Evolutionary conservation across 306 rosid genomes (phyloP), one percentile per base, ranked within the genome.

Genomic region (Gleditsia sinensis): DNA sequence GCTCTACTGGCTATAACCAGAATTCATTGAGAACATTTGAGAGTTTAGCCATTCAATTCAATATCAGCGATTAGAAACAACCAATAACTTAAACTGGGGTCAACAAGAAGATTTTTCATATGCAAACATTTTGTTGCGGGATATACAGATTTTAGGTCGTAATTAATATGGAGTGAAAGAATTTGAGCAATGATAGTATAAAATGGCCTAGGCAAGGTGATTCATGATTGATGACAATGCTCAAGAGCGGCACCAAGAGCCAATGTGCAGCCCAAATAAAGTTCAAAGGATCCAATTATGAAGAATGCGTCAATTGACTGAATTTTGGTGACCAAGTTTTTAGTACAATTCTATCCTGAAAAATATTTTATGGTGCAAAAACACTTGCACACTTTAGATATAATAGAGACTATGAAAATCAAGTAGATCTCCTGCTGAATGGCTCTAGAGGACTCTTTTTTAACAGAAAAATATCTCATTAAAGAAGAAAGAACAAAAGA

Each of bases 261-360:
- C 6, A 17, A 56, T n/a, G n/a, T 40, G 56, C 67, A 58, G 58
- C 34, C 34, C 48, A 9, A 2, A 24, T 5, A 24, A 27, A 14
- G 0, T 20, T 11, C 36, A 20, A 9, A 56, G 67, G 16, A 73
- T 60, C 20, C 30, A 60, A 40, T 64, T 71, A 14, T 42, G 2
- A 13, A 13, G 4, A 14, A 11, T 10, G 32, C 13, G 53, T 14
- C 40, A n/a, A 36, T 4, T 7, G 42, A 36, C 13, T 34, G 63
- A 36, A 74, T 25, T 25, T 37, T 53, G 10, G 17, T 62, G 71
- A 69, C 66, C 65, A 77, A 45, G 14, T 48, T 17, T 32, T 58
- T 6, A 16, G 17, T 58, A 34, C 21, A 57, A 68, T 33, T 21
- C 30, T 3, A 21, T 43, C 46, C 11, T 0, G 14, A 3, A 55